These are phyloP conservation scores for Glarea lozoyensis DNA, from an alignment of 495 filamentous ascomycete species.

Conservation along the genomic window DNA sequence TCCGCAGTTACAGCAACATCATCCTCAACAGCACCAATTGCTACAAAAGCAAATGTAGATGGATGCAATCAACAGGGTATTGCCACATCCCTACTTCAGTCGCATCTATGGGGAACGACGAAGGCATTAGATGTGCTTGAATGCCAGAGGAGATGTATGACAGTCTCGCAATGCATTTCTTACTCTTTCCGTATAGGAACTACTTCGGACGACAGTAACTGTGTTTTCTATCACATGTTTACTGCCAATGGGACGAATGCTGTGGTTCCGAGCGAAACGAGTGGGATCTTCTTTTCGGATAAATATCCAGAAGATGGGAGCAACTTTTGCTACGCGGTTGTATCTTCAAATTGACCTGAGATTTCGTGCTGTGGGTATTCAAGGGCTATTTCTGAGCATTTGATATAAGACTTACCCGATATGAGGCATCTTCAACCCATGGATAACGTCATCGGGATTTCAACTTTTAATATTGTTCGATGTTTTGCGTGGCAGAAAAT, in stretches of 20 bases:
- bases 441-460: no score
- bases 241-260: constrained; percentile 1
- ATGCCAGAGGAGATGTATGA: constrained; percentile 10
- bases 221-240: constrained; percentile 4
- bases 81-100: background rate
- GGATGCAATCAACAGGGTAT: constrained; percentile 9
- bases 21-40: background rate
- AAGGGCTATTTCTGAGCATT: no score
- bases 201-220: background rate
- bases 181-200: constrained; percentile 1
- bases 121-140: background rate
- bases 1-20: background rate
- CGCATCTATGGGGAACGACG: background rate
- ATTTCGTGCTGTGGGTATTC: no score
- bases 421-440: no score
- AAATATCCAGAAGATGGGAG: background rate
- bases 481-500: no score
- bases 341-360: no score
- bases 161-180: constrained; percentile 5
- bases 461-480: no score
- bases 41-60: constrained; percentile 5
- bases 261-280: constrained; percentile 2
- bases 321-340: background rate
- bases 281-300: constrained; percentile 2
- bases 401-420: no score